Percentiles rank a stretch among this genome's conserved stretches.
Evolutionary conservation across 1,139 yeast genomes (phyloP).

Genomic region (Diutina sp.): DNA sequence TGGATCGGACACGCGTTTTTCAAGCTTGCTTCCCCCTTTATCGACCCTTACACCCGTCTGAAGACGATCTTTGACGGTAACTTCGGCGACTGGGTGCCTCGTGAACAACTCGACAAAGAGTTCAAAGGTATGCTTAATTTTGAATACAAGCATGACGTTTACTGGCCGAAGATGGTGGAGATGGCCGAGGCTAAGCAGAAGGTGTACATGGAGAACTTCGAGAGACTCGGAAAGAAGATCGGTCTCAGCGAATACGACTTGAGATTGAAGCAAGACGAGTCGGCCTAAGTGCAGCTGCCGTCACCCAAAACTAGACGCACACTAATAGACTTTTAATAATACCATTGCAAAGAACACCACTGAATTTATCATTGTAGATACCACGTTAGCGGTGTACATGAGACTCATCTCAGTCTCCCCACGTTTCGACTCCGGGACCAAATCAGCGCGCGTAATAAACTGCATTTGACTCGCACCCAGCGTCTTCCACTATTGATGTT

Average conservation of each 20-base stretch:
- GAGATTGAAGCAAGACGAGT: conserved; percentile 3
- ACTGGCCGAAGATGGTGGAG: conserved; percentile 31
- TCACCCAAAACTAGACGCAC: background rate
- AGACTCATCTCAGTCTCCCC: background rate
- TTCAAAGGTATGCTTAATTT: conserved; percentile 31
- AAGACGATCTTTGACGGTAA: conserved; percentile 38
- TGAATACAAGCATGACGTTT: conserved; percentile 28
- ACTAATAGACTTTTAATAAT: background rate
- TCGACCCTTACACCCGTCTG: conserved; percentile 37
- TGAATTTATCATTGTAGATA: too few relatives aligned
- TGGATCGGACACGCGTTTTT: conserved; percentile 36
- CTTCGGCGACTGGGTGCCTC: conserved; percentile 31
- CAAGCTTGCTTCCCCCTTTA: conserved; percentile 34
- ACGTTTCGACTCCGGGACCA: background rate
- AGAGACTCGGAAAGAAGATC: conserved; percentile 23
- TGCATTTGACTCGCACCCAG: background rate
- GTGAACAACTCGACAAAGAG: conserved; percentile 33
- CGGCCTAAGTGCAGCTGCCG: background rate
- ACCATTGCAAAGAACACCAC: background rate
- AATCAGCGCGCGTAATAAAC: background rate
- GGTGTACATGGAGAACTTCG: conserved; percentile 24
- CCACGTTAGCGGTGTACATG: background rate
- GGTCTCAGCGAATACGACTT: conserved; percentile 36
- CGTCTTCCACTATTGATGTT: background rate
- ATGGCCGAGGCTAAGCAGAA: conserved; percentile 25